phyloP scores from a whole-genome alignment of 208 protist species.

The Wallacemonas rigidus region DNA sequence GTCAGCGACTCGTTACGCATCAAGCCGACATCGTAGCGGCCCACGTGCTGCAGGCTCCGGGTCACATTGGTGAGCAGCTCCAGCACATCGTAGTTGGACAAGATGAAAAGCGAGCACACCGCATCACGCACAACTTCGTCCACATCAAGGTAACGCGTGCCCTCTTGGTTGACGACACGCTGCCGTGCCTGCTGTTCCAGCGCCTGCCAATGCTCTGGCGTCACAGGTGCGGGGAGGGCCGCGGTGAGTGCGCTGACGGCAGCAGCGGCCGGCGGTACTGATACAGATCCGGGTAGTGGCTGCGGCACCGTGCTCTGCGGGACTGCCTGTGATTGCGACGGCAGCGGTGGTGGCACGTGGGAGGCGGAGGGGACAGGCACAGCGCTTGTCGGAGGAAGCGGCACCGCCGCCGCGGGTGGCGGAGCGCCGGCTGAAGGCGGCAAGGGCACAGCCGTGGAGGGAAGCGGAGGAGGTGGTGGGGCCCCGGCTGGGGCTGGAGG shows the following conservation, averaged over 20 bases:
- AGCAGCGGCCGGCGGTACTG: conserved; percentile 2
- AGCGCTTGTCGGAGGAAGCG: conserved; percentile 9
- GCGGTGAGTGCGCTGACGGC: neutral
- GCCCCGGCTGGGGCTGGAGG: conserved; percentile 21
- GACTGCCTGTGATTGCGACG: conserved; percentile 6
- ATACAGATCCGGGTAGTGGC: conserved; percentile 14
- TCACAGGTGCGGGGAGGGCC: conserved; percentile 28
- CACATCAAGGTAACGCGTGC: conserved; percentile 68
- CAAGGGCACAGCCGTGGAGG: conserved; percentile 7
- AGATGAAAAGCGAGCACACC: conserved; percentile 73
- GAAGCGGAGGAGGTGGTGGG: conserved; percentile 20
- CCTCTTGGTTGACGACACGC: conserved; percentile 45
- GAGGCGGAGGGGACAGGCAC: neutral
- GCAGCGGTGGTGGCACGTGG: conserved; percentile 15
- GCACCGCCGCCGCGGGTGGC: conserved; percentile 17
- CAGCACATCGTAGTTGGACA: conserved; percentile 74
- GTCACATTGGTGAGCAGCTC: conserved; percentile 66
- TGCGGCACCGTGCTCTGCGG: conserved; percentile 17
- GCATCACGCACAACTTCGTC: conserved; percentile 72
- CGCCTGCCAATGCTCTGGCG: conserved; percentile 35
- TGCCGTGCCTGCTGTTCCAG: conserved; percentile 47
- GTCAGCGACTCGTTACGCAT: conserved; percentile 77
- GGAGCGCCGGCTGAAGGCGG: conserved; percentile 17
- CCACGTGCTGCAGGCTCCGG: conserved; percentile 73
- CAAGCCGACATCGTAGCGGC: conserved; percentile 79